Evolutionary conservation across 768 basidiomycete species (phyloP).

Genomic region (Leccinum rimulosum): DNA sequence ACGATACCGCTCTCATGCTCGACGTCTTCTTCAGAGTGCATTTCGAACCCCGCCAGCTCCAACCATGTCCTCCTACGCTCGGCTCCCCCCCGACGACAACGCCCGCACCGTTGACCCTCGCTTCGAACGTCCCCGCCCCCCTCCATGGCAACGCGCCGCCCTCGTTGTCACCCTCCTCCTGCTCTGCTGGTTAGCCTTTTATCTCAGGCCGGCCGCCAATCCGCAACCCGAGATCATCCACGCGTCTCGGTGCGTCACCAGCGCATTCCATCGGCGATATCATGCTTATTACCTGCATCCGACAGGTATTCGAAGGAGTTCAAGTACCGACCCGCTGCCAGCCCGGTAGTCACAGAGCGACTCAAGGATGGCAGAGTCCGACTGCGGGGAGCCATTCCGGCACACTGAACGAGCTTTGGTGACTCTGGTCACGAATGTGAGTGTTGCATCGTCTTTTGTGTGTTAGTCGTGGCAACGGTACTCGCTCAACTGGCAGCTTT

Average conservation of each 20-base stretch:
- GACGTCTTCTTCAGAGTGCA: conserved; percentile 1
- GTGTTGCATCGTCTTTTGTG: background rate
- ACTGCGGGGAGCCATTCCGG: conserved; percentile 64
- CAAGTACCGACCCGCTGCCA: conserved; percentile 82
- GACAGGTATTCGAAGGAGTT: conserved; percentile 77
- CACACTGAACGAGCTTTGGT: background rate
- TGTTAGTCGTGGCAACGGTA: background rate
- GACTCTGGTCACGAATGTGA: background rate
- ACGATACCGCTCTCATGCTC: conserved; percentile 6
- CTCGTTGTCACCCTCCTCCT: conserved; percentile 41
- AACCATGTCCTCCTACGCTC: conserved; percentile 2
- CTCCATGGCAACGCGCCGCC: conserved; percentile 45
- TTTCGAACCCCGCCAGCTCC: conserved; percentile 25
- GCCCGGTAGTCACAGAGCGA: conserved; percentile 75
- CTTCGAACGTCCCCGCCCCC: conserved; percentile 40
- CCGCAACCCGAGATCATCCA: conserved; percentile 50
- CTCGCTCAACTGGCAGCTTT: background rate
- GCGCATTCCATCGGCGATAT: background rate
- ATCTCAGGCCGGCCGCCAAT: conserved; percentile 25
- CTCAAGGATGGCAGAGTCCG: conserved; percentile 68
- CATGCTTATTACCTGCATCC: background rate
- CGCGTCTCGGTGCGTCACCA: conserved; percentile 54
- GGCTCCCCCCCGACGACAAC: conserved; percentile 14
- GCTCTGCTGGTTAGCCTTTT: conserved; percentile 45
- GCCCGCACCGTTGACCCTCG: conserved; percentile 7